A percentile compares a stretch with the other conserved stretches of the same genome.
These are phyloP conservation scores for Botrytis porri DNA, from an alignment of 2,329 filamentous ascomycete genomes.

Conservation along the genomic window DNA sequence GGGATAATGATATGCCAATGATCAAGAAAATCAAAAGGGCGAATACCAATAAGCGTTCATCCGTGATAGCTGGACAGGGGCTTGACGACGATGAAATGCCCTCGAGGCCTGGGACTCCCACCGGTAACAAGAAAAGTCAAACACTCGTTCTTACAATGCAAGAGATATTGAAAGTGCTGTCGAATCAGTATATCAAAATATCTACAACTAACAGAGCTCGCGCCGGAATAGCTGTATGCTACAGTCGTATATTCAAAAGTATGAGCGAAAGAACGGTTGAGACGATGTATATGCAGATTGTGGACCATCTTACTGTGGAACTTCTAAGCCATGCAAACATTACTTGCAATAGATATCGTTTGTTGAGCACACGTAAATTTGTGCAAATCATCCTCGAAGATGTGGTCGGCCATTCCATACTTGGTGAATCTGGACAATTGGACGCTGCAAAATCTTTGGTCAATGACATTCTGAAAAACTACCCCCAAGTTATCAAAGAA, in stretches of 20 bases:
- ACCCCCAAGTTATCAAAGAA: constrained; percentile 84
- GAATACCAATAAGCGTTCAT: constrained; percentile 50
- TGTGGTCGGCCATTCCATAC: constrained; percentile 73
- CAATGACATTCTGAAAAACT: constrained; percentile 89
- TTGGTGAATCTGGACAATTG: constrained; percentile 86
- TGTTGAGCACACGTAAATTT: constrained; percentile 80
- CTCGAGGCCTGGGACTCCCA: constrained; percentile 67
- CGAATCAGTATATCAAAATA: constrained; percentile 73
- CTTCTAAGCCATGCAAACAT: constrained; percentile 74
- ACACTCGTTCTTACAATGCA: constrained; percentile 70
- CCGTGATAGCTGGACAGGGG: constrained; percentile 41
- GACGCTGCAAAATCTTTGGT: constrained; percentile 77
- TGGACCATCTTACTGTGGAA: constrained; percentile 76
- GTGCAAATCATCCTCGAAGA: constrained; percentile 81
- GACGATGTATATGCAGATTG: constrained; percentile 74
- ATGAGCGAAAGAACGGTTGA: constrained; percentile 83
- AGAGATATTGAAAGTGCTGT: constrained; percentile 77
- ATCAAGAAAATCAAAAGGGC: constrained; percentile 69
- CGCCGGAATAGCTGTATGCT: constrained; percentile 82
- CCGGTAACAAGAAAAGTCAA: constrained; percentile 66
- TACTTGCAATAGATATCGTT: constrained; percentile 79
- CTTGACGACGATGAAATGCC: constrained; percentile 69
- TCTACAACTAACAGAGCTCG: constrained; percentile 78
- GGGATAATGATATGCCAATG: constrained; percentile 52
- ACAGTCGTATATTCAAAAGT: constrained; percentile 73